Conservation (phyloP, 768 basidiomycete species). For the Panaeolus papilionaceus region DNA sequence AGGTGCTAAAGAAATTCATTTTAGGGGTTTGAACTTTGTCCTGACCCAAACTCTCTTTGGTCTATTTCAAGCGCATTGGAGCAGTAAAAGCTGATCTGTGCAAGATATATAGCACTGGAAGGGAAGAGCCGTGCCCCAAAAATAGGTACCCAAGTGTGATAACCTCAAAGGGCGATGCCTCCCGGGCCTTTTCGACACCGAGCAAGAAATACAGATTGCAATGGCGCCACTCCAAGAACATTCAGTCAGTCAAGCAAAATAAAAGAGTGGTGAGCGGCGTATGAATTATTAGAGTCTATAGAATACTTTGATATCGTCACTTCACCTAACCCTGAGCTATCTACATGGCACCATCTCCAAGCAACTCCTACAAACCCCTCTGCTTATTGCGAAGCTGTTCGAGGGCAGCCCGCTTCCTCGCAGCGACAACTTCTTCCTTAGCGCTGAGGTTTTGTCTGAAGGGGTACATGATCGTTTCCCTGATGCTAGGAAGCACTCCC, state of each 20-base stretch:
- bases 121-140: too few relatives aligned
- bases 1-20: not conserved
- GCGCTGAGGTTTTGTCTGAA: not conserved
- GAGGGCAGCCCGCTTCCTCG: not conserved
- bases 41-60: too few relatives aligned
- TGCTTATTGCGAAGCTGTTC: not conserved
- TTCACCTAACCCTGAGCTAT: not conserved
- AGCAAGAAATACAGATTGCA: not conserved
- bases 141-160: too few relatives aligned
- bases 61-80: too few relatives aligned
- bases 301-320: not conserved
- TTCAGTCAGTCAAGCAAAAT: not conserved
- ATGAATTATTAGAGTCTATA: not conserved
- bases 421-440: not conserved
- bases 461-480: not conserved
- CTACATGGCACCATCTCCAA: not conserved
- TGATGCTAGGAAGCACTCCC: conserved; percentile 2
- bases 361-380: not conserved
- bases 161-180: too few relatives aligned
- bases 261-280: conserved; percentile 3
- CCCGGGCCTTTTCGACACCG: too few relatives aligned
- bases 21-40: too few relatives aligned
- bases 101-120: too few relatives aligned
- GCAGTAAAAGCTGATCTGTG: too few relatives aligned
- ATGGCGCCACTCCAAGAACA: not conserved